Evolutionary conservation across 2,329 filamentous ascomycete species (phyloP).

Genomic region (Colletotrichum lentis): DNA sequence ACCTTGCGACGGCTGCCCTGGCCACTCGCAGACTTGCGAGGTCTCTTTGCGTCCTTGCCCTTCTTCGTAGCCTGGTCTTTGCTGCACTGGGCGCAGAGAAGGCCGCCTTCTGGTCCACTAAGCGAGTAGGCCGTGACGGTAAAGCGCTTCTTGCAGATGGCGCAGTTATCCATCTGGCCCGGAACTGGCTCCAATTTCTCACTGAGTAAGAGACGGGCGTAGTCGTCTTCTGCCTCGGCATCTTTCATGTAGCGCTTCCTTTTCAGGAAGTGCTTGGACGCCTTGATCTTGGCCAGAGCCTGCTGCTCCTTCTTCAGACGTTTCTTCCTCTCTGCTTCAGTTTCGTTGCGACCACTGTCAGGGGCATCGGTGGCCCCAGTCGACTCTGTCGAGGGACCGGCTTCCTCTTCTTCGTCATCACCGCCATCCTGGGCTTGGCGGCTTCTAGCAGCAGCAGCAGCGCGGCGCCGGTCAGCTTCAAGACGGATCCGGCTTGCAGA

Average conservation of each 20-base stretch:
- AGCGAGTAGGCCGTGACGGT: slow-evolving; percentile 92
- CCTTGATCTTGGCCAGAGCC: slow-evolving; percentile 69
- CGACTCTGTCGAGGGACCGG: slow-evolving; percentile 15
- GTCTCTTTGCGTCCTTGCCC: slow-evolving; percentile 47
- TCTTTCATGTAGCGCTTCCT: slow-evolving; percentile 53
- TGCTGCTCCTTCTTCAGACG: slow-evolving; percentile 60
- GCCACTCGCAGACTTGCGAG: slow-evolving; percentile 46
- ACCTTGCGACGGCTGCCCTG: slow-evolving; percentile 74
- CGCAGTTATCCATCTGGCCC: slow-evolving; percentile 89
- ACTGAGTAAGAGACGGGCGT: slow-evolving; percentile 59
- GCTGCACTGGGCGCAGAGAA: slow-evolving; percentile 85
- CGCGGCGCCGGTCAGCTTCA: slow-evolving; percentile 58
- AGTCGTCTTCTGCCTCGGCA: slow-evolving; percentile 60
- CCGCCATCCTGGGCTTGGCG: slow-evolving; percentile 41
- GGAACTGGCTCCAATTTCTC: slow-evolving; percentile 66
- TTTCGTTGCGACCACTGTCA: slow-evolving; percentile 38
- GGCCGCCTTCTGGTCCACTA: slow-evolving; percentile 79
- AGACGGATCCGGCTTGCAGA: slow-evolving; percentile 65
- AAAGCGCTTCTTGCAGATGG: slow-evolving; percentile 84
- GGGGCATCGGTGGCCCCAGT: slow-evolving; percentile 37
- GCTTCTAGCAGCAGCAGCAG: slow-evolving; percentile 42
- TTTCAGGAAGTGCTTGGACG: slow-evolving; percentile 65
- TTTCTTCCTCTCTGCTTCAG: slow-evolving; percentile 39
- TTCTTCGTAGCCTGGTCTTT: slow-evolving; percentile 66
- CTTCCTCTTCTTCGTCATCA: slow-evolving; percentile 41